phyloP scores from a whole-genome alignment of 2,329 filamentous ascomycete species.

The Neophaeococcomyces aloes region DNA sequence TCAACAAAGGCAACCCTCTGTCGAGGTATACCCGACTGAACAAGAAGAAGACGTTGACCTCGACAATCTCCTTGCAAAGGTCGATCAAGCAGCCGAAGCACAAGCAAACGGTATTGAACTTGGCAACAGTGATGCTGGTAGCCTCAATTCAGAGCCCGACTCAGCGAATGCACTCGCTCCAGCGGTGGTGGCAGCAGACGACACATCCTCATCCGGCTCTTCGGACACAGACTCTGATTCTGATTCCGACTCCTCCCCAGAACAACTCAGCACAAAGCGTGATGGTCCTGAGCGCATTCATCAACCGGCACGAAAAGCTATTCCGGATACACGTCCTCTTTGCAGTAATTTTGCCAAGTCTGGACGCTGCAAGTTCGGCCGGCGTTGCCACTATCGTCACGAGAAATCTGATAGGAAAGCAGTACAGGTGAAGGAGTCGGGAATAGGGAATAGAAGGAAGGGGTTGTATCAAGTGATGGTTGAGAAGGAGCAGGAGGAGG shows the following conservation, averaged over 20 bases:
- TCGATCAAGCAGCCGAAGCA: slow-evolving; percentile 1
- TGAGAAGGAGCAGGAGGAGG: slow-evolving; percentile 33
- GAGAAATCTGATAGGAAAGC: slow-evolving; percentile 25
- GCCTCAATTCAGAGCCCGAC: slow-evolving; percentile 6
- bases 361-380: slow-evolving; percentile 34
- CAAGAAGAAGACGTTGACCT: neutral
- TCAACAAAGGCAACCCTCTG: neutral
- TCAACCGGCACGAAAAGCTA: slow-evolving; percentile 25
- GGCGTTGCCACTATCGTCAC: slow-evolving; percentile 34
- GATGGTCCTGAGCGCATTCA: slow-evolving; percentile 31
- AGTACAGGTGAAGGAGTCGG: slow-evolving; percentile 22
- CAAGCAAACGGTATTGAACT: neutral
- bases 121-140: neutral
- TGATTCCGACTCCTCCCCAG: slow-evolving; percentile 25
- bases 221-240: slow-evolving; percentile 12
- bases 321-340: slow-evolving; percentile 21
- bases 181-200: slow-evolving; percentile 11
- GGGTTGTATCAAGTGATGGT: slow-evolving; percentile 36
- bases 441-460: slow-evolving; percentile 23
- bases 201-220: slow-evolving; percentile 14
- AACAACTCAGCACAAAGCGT: slow-evolving; percentile 32
- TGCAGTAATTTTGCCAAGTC: slow-evolving; percentile 34
- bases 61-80: slow-evolving; percentile 1
- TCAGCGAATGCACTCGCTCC: slow-evolving; percentile 10
- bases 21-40: neutral